A percentile compares a stretch with the other conserved stretches of the same genome.
phyloP scores from a whole-genome alignment of 805 yeast species.

The Myxozyma mucilagina region DNA sequence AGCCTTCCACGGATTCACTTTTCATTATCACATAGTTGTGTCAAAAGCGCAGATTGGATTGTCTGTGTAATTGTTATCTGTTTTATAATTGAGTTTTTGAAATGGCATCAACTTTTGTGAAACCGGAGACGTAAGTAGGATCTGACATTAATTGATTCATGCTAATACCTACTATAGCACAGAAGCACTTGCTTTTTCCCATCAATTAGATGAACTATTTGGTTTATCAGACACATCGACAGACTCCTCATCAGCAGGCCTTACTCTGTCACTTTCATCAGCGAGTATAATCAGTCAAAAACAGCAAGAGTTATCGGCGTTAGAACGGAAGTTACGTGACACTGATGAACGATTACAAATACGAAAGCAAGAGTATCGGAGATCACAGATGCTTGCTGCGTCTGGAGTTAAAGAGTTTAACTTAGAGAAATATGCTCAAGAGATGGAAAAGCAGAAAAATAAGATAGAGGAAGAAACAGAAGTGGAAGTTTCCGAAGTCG shows the following conservation, averaged over 20 bases:
- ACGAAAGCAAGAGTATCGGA: conserved; percentile 7
- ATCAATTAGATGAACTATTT: conserved; percentile 16
- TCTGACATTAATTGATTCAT: not conserved
- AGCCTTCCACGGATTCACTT: not conserved
- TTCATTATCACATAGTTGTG: too few species aligned
- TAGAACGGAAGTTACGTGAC: conserved; percentile 6
- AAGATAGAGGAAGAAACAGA: not conserved
- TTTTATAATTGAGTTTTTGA: not conserved
- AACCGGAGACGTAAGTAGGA: conserved; percentile 5
- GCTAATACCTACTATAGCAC: conserved; percentile 2
- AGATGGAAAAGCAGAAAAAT: not conserved
- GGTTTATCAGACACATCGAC: conserved; percentile 11
- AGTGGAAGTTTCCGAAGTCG: not conserved
- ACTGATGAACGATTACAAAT: conserved; percentile 14
- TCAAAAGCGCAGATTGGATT: too few species aligned
- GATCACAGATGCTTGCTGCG: conserved; percentile 4
- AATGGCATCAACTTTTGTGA: not conserved
- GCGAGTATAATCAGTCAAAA: conserved; percentile 5
- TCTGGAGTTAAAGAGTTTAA: not conserved
- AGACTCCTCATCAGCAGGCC: conserved; percentile 1
- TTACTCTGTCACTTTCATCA: not conserved
- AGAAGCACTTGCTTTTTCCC: conserved; percentile 12
- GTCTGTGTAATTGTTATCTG: not conserved
- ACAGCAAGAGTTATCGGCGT: conserved; percentile 10
- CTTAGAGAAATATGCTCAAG: too few species aligned